Evolutionary conservation across 306 rosid genomes (phyloP), one percentile per base, ranked within the genome.

Genomic region (Pyrus pyrifolia): DNA sequence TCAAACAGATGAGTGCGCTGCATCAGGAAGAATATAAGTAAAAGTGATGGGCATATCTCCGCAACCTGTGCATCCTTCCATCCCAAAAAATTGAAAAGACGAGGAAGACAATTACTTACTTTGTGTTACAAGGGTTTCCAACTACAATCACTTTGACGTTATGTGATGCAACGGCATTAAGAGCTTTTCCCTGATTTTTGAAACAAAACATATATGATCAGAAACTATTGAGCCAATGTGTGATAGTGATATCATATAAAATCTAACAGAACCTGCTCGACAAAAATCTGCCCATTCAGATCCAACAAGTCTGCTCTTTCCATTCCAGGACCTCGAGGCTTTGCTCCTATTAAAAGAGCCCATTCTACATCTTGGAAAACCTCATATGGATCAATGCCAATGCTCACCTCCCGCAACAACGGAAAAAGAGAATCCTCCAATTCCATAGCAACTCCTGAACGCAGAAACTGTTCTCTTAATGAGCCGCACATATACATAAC

Each of bases 261-360:
- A 71, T n/a, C 61, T 49, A 77, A 55, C 19, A 25, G 76, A 72
- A 91, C 99, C 96, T 95, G 99, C 72, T 79, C 86, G 0, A 97
- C 97, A 61, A 84, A 92, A 73, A 95, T 92, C 84, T 92, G 89
- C 25, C 99, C 99, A 55, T 95, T 95, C 74, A 89, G 86, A 84
- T 95, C 99, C 75, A 95, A 83, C 68, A 95, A 85, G 66, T 3
- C 92, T 8, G 99, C 97, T 29, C 99, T 89, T 84, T 95, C 99
- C 91, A 95, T 81, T 81, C 97, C 99, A 44, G 99, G 99, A 23
- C 99, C 99, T 83, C 99, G 91, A 83, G 99, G 99, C 81, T 90
- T 95, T 77, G 99, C 99, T 46, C 99, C 99, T 69, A 95, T 92
- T 65, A 95, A 82, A 78, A 95, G 85, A 31, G 97, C 97, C 99